Base-by-base conservation (phyloP, 768 basidiomycete species). In the Panaeolus cyanescens region DNA sequence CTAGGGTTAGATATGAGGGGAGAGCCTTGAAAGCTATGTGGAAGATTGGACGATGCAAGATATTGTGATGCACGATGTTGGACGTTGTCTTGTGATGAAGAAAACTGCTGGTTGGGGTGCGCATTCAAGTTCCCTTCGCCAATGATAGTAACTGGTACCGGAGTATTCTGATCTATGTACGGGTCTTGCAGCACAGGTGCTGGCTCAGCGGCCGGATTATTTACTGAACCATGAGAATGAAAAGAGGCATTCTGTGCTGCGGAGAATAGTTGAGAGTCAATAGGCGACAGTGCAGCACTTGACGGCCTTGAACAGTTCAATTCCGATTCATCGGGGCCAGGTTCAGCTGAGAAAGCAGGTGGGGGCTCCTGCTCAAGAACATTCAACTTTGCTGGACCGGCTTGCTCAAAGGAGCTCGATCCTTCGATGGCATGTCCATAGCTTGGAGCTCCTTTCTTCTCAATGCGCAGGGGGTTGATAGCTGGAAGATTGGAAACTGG, bases 371-470 rank as follows among this genome's bases (percentile, higher is more conserved):
- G 64, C 22, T 45, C 56, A 20, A 32, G 15, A n/a, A 54, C 59
- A 32, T n/a, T 50, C 45, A n/a, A 12, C 15, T 50, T 50, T 8
- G 25, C 8, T 28, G 12, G 37, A 13, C 36, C 56, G 4, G 31
- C 19, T 40, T 45, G 36, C 30, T 31, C 25, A 19, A 12, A 36
- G 17, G 61, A 54, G 12, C 58, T 31, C 30, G 40, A 54, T 0
- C 55, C 37, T 15, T 57, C 33, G 31, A 32, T 19, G n/a, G 56
- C 45, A 32, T 61, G 56, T n/a, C 53, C 40, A 55, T 56, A 13
- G 60, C 17, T 28, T 60, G 66, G n/a, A 55, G 58, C 45, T 28
- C 45, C 45, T 55, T 70, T 73, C 62, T 73, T 71, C 54, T 73
- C 69, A 50, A 73, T 67, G 22, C 69, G 69, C 31, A 70, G 57